phyloP scores from a whole-genome alignment of 768 basidiomycete species.

The Dioszegia crocea region DNA sequence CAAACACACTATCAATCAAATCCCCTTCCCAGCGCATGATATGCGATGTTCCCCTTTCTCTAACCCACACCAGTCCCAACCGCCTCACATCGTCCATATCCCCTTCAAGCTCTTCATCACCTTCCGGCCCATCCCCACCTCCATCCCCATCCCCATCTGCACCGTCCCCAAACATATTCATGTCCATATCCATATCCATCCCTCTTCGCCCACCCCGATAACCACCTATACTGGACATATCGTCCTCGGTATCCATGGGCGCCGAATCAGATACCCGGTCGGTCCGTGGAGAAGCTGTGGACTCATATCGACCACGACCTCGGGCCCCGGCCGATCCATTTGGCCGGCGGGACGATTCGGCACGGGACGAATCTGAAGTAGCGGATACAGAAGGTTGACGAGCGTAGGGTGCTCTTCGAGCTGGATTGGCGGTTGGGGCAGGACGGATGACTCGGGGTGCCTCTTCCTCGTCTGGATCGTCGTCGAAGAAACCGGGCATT shows the following conservation, averaged over 20 bases:
- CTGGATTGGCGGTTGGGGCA: background rate
- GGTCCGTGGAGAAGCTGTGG: background rate
- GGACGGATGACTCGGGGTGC: background rate
- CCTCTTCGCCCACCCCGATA: background rate
- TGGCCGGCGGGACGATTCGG: slow-evolving; percentile 4
- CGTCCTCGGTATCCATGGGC: background rate
- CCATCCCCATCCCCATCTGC: background rate
- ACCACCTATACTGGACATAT: background rate
- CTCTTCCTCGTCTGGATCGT: slow-evolving; percentile 4
- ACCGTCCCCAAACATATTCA: background rate
- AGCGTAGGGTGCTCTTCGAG: background rate
- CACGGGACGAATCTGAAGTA: background rate
- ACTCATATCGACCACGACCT: background rate
- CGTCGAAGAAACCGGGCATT: background rate
- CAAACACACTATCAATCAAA: slow-evolving; percentile 41
- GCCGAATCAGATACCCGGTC: background rate
- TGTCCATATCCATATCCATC: slow-evolving; percentile 4
- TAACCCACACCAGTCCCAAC: slow-evolving; percentile 39
- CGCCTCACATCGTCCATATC: slow-evolving; percentile 32
- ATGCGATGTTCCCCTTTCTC: slow-evolving; percentile 43
- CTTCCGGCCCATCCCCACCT: background rate
- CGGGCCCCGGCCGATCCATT: background rate
- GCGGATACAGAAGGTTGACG: background rate
- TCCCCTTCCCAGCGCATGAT: slow-evolving; percentile 46
- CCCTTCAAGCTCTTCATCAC: slow-evolving; percentile 5